Evolutionary conservation across 2,329 filamentous ascomycete species (phyloP), one percentile per base, ranked within the genome.

Genomic region (Trichophyton mentagrophytes): DNA sequence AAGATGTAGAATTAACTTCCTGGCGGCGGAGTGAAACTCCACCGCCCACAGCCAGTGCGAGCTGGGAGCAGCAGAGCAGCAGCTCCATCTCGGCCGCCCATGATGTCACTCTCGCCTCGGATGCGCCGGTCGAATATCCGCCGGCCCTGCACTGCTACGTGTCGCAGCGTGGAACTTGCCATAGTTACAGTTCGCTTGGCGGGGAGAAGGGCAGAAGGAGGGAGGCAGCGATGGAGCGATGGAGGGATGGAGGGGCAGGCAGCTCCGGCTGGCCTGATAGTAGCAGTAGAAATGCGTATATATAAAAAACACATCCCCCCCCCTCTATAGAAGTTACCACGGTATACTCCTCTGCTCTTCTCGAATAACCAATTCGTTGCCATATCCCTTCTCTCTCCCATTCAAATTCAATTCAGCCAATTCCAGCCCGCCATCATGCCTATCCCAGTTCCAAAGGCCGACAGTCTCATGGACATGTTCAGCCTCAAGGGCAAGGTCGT

Each of bases 401-500:
- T 53, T 17, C 27, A 15, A 38, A 7, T 30, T 13, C 38, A n/a
- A 27, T 30, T 1, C 40, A 59, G 20, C 25, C 40, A 38, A 27
- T 33, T 30, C n/a, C 17, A n/a, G 46, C 38, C 47, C 47, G 63
- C 46, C 63, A 57, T 15, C 11, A 68, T 68, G 67, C 67, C 67
- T 58, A 65, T 68, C 61, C 42, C 59, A 64, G 62, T 67, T 47
- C 65, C 62, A 42, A 57, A 60, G 25, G 11, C 46, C 20, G 53
- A 62, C 33, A 60, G 25, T 25, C 64, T 69, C 59, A 60, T 74
- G 53, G 67, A 68, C 20, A 66, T 70, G 1, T 69, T 77, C 15
- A 72, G 72, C 22, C 72, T 74, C 38, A 69, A 72, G 60, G 78
- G 78, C 66, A 74, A 74, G 62, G 73, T 74, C 4, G 73, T 78